Conservation (phyloP, 306 rosid species). For the Oemleria cerasiformis region DNA sequence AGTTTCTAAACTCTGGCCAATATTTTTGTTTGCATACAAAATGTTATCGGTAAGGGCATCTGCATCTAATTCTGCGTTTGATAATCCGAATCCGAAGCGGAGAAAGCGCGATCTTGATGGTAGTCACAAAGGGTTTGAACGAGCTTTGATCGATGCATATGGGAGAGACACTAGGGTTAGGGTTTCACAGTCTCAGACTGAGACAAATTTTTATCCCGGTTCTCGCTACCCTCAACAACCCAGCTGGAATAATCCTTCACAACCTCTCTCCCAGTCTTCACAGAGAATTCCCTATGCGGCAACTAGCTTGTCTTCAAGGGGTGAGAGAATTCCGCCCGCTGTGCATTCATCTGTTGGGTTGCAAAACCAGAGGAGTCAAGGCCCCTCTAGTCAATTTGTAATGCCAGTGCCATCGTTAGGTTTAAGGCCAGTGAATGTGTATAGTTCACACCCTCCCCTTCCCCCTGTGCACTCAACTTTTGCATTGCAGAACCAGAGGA, state of each 20-base stretch:
- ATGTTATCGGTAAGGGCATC: too few species aligned
- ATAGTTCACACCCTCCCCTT: conserved; percentile 31
- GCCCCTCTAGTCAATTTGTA: conserved; percentile 32
- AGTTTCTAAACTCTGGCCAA: too few species aligned
- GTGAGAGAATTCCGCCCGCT: too few species aligned
- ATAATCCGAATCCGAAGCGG: too few species aligned
- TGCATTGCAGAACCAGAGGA: conserved; percentile 46
- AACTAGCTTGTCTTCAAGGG: too few species aligned
- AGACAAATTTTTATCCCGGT: conserved; percentile 32
- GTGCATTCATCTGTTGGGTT: too few species aligned
- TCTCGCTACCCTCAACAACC: conserved; percentile 45
- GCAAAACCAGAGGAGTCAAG: too few species aligned
- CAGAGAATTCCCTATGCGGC: conserved; percentile 20
- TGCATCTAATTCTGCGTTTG: too few species aligned
- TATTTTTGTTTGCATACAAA: too few species aligned
- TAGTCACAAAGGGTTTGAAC: too few species aligned
- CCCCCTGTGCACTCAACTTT: conserved; percentile 32
- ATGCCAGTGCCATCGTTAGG: conserved; percentile 42
- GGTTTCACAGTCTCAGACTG: conserved; percentile 33
- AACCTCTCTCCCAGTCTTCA: too few species aligned
- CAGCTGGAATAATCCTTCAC: conserved; percentile 46
- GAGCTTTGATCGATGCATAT: background rate
- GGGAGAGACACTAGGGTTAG: conserved; percentile 15
- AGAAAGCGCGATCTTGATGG: too few species aligned
- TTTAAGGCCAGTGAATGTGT: conserved; percentile 45